A percentile compares a stretch with the other conserved stretches of the same genome.
These are phyloP conservation scores for Nicotiana rustica DNA, from an alignment of 305 asterid genomes.

Conservation along the genomic window DNA sequence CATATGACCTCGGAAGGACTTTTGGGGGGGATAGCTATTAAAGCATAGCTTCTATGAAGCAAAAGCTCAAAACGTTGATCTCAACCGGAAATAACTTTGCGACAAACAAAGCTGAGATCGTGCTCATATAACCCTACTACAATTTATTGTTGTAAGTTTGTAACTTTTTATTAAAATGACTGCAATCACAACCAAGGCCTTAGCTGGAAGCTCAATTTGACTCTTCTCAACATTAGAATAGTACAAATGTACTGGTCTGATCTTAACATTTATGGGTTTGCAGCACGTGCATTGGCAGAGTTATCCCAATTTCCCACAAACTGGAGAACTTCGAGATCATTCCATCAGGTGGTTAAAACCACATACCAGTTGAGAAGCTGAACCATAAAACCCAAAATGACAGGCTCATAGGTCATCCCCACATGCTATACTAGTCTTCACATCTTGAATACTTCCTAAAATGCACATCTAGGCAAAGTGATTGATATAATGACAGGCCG, in stretches of 20 bases:
- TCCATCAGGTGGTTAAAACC: not conserved
- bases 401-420: not conserved
- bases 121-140: not conserved
- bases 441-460: not conserved
- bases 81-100: not conserved
- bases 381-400: not conserved
- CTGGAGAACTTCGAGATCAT: not conserved
- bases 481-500: not conserved
- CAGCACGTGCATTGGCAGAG: not conserved
- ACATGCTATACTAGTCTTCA: not conserved
- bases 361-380: not conserved
- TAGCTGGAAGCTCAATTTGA: slow-evolving; percentile 26
- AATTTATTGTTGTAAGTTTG: not conserved
- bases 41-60: slow-evolving; percentile 13
- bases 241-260: slow-evolving; percentile 7
- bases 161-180: not conserved
- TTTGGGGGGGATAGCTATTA: not conserved
- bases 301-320: not conserved
- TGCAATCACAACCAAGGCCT: slow-evolving; percentile 17
- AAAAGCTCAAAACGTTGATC: not conserved
- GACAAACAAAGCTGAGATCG: not conserved
- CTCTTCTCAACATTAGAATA: not conserved
- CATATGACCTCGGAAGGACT: not conserved
- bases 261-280: not conserved
- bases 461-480: not conserved